phyloP scores from a whole-genome alignment of 768 basidiomycete genomes.

The Hericium alpestre region DNA sequence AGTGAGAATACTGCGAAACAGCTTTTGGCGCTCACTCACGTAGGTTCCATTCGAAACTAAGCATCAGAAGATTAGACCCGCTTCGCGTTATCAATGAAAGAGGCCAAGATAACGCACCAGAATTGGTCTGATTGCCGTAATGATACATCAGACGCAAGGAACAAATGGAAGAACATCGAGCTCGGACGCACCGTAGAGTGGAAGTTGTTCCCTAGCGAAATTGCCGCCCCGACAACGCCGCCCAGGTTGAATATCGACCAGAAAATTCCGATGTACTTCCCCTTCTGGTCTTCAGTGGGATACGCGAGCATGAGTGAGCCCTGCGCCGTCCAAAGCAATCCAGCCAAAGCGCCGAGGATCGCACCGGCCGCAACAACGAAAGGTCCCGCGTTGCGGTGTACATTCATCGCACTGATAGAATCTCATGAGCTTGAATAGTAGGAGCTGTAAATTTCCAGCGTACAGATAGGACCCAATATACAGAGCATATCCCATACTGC shows the following conservation, averaged over 20 bases:
- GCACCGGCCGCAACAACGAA: slow-evolving; percentile 69
- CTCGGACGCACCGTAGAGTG: slow-evolving; percentile 38
- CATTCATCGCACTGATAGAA: slow-evolving; percentile 48
- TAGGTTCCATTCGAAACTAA: slow-evolving; percentile 67
- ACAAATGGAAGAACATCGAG: neutral
- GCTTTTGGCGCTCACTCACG: slow-evolving; percentile 28
- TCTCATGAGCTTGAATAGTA: neutral
- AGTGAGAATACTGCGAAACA: neutral
- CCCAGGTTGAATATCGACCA: slow-evolving; percentile 81
- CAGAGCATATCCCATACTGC: slow-evolving; percentile 65
- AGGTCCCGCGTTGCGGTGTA: slow-evolving; percentile 46
- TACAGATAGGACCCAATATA: slow-evolving; percentile 69
- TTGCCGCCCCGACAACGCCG: slow-evolving; percentile 67
- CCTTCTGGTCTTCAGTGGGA: slow-evolving; percentile 71
- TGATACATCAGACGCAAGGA: neutral
- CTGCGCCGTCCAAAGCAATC: slow-evolving; percentile 73
- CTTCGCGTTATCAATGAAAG: neutral
- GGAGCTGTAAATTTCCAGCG: slow-evolving; percentile 14
- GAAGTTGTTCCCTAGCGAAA: slow-evolving; percentile 64
- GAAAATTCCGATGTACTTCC: slow-evolving; percentile 66
- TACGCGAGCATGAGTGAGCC: slow-evolving; percentile 81
- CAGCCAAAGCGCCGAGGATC: slow-evolving; percentile 62
- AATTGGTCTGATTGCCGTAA: slow-evolving; percentile 16
- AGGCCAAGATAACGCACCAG: slow-evolving; percentile 18
- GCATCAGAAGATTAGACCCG: neutral